phyloP scores from a whole-genome alignment of 2,329 filamentous ascomycete genomes.

The Xylaria sp. region DNA sequence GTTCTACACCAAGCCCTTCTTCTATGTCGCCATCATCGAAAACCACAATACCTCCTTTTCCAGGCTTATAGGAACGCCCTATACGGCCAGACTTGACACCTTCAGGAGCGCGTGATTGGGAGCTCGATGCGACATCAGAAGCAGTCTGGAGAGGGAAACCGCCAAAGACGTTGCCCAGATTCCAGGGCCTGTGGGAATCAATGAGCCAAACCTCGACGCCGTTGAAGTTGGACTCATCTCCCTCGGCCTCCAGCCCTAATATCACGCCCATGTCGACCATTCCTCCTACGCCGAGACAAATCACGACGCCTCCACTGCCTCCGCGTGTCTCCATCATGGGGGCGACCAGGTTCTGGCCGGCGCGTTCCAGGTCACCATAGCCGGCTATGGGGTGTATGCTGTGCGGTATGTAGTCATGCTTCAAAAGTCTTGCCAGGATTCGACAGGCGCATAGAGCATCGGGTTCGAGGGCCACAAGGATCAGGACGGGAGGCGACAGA shows the following conservation, averaged over 20 bases:
- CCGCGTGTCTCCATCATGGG: constrained; percentile 84
- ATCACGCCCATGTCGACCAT: constrained; percentile 80
- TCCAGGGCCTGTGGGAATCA: constrained; percentile 90
- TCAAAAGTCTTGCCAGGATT: constrained; percentile 87
- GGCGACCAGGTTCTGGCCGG: constrained; percentile 70
- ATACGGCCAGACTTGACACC: constrained; percentile 73
- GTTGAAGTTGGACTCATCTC: constrained; percentile 62
- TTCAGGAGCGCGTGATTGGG: constrained; percentile 48
- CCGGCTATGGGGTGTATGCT: constrained; percentile 94
- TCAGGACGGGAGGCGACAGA: constrained; percentile 82
- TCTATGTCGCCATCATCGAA: constrained; percentile 96
- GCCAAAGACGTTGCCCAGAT: constrained; percentile 87
- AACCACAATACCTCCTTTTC: constrained; percentile 82
- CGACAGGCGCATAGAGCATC: constrained; percentile 94
- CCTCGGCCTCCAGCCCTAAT: constrained; percentile 66
- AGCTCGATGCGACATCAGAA: constrained; percentile 42
- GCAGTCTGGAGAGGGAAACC: constrained; percentile 55
- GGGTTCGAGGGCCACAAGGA: constrained; percentile 89
- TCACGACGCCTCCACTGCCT: constrained; percentile 79
- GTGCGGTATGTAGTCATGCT: constrained; percentile 95
- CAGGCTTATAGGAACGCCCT: constrained; percentile 64
- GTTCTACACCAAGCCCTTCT: constrained; percentile 68
- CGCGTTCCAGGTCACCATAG: constrained; percentile 80
- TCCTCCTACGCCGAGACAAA: constrained; percentile 89
- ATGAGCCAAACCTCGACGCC: constrained; percentile 95